Evolutionary conservation across 371 early-diverging fungal genomes (phyloP).

Genomic region (Syncephalastrum racemosum): DNA sequence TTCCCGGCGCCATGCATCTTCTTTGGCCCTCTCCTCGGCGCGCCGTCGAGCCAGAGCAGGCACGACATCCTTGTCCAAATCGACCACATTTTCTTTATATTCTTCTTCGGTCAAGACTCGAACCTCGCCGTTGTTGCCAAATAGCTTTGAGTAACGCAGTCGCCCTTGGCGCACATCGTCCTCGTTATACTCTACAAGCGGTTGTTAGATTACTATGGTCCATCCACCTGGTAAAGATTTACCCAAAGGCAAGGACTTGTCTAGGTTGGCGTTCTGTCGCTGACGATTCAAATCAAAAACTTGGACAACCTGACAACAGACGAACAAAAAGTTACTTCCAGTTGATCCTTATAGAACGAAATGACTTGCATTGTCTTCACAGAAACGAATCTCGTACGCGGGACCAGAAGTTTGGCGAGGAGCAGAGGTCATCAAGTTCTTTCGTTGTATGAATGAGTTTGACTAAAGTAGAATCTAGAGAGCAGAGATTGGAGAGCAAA

Average conservation of each 20-base stretch:
- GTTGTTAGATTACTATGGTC: background rate
- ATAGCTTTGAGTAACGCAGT: constrained; percentile 31
- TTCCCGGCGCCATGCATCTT: constrained; percentile 6
- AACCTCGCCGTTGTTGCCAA: constrained; percentile 9
- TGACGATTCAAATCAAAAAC: constrained; percentile 31
- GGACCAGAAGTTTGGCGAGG: constrained; percentile 10
- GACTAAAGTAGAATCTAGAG: no score
- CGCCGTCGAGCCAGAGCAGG: constrained; percentile 1
- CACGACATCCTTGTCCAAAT: constrained; percentile 8
- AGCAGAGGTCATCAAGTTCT: no score
- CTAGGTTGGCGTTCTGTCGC: constrained; percentile 6
- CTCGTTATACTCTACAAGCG: constrained; percentile 21
- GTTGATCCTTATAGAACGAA: background rate
- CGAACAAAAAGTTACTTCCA: background rate
- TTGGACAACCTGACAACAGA: constrained; percentile 31
- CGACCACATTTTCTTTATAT: no score
- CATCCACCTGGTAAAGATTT: constrained; percentile 2
- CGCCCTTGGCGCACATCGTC: constrained; percentile 33
- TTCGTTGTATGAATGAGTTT: no score
- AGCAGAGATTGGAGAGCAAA: no score
- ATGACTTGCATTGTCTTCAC: constrained; percentile 31
- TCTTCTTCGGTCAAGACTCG: constrained; percentile 2
- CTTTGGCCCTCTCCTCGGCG: constrained; percentile 13
- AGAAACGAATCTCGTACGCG: constrained; percentile 43
- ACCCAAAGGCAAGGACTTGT: constrained; percentile 24